Evolutionary conservation across 495 filamentous ascomycete genomes (phyloP).

Genomic region (Polyplosphaeria fusca): DNA sequence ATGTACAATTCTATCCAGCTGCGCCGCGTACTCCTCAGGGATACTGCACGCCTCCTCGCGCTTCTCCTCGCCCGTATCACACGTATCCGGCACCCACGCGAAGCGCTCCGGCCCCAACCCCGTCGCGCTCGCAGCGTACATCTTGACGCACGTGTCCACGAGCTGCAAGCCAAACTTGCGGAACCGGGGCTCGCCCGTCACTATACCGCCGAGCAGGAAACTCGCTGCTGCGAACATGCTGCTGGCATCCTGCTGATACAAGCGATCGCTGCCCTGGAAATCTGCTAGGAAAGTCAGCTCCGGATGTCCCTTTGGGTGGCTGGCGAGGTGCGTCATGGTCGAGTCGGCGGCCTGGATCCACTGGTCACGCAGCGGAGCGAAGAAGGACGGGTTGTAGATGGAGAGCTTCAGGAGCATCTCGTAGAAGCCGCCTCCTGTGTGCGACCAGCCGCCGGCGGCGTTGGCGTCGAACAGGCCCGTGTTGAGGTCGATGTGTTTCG

Average conservation of each 20-base stretch:
- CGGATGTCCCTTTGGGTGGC: constrained; percentile 64
- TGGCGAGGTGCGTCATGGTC: constrained; percentile 65
- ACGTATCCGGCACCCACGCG: constrained; percentile 49
- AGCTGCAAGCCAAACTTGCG: constrained; percentile 71
- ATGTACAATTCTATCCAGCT: constrained; percentile 55
- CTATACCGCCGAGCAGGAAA: constrained; percentile 80
- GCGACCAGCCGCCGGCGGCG: constrained; percentile 67
- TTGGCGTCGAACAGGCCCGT: constrained; percentile 65
- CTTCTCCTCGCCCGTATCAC: constrained; percentile 6
- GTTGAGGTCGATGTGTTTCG: constrained; percentile 60
- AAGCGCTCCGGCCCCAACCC: constrained; percentile 77
- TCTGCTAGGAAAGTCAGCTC: constrained; percentile 73
- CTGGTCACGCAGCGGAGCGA: constrained; percentile 41
- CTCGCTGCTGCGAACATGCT: constrained; percentile 70
- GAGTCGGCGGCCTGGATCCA: constrained; percentile 79
- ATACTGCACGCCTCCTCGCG: constrained; percentile 1
- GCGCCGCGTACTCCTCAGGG: constrained; percentile 44
- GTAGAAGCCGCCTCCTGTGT: constrained; percentile 77
- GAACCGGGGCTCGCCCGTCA: constrained; percentile 59
- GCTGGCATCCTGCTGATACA: constrained; percentile 58
- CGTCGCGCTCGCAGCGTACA: constrained; percentile 64
- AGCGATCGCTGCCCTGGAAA: constrained; percentile 49
- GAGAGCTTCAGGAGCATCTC: constrained; percentile 94
- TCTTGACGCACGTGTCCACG: constrained; percentile 68
- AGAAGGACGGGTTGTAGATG: constrained; percentile 69